These are phyloP conservation scores for Neoascochyta sp. DNA, from an alignment of 2,329 filamentous ascomycete genomes.

Conservation along the genomic window DNA sequence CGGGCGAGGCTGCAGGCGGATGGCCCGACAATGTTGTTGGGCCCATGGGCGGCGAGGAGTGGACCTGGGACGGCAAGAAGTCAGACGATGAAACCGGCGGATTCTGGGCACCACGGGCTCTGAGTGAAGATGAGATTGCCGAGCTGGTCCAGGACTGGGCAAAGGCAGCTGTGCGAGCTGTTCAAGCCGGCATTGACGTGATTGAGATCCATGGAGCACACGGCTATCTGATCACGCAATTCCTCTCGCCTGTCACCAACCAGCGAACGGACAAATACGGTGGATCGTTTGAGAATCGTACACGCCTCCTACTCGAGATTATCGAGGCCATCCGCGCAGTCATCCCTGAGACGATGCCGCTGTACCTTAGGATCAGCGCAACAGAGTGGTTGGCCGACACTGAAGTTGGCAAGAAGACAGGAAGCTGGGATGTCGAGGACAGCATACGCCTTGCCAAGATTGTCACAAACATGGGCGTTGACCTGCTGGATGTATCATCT, in stretches of 20 bases:
- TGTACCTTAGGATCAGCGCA: conserved; percentile 36
- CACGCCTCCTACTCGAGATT: conserved; percentile 41
- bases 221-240: conserved; percentile 44
- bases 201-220: conserved; percentile 46
- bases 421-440: conserved; percentile 42
- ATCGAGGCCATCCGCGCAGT: conserved; percentile 35
- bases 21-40: conserved; percentile 38
- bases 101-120: conserved; percentile 37
- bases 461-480: conserved; percentile 42
- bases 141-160: conserved; percentile 41
- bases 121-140: conserved; percentile 41
- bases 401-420: conserved; percentile 25
- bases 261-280: conserved; percentile 43
- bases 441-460: conserved; percentile 41
- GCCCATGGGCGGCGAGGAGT: conserved; percentile 38
- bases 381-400: conserved; percentile 40
- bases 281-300: conserved; percentile 41
- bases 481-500: conserved; percentile 46
- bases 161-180: conserved; percentile 35
- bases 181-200: conserved; percentile 36
- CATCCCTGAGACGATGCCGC: conserved; percentile 33
- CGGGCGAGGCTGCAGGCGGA: conserved; percentile 27
- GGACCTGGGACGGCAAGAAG: conserved; percentile 39
- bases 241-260: conserved; percentile 42
- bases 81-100: conserved; percentile 28